Conservation (phyloP, 192 early-diverging fungal genomes). For the Coemansia sp. region DNA sequence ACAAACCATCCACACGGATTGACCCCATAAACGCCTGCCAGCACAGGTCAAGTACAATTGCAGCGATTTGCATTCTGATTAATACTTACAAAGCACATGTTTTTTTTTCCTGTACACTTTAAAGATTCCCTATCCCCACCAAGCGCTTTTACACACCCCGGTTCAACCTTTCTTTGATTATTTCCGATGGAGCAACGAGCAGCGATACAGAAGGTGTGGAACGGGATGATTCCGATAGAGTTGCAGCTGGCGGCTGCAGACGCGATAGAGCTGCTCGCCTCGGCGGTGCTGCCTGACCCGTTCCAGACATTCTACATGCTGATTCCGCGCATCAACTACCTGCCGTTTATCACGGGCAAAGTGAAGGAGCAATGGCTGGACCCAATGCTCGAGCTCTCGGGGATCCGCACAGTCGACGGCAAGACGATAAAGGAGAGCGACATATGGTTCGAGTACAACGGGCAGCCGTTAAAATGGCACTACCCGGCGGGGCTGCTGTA, state of each 20-base stretch:
- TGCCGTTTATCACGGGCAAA: slow-evolving; percentile 25
- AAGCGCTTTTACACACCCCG: not conserved
- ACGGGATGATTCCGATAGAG: slow-evolving; percentile 48
- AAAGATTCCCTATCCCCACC: not conserved
- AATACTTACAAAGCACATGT: not conserved
- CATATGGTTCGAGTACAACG: slow-evolving; percentile 73
- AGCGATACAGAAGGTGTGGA: slow-evolving; percentile 24
- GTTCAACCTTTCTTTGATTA: not conserved
- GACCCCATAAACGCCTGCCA: not conserved
- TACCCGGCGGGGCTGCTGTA: slow-evolving; percentile 84
- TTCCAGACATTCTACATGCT: slow-evolving; percentile 51
- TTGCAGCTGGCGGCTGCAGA: slow-evolving; percentile 38
- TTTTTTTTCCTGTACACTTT: not conserved
- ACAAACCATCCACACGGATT: not conserved
- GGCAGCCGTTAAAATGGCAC: slow-evolving; percentile 80
- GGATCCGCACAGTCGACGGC: not conserved
- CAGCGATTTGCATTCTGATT: not conserved
- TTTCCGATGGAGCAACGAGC: slow-evolving; percentile 6
- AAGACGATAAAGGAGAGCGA: slow-evolving; percentile 40
- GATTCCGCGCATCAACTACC: slow-evolving; percentile 36
- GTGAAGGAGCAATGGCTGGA: slow-evolving; percentile 46
- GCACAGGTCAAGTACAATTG: not conserved
- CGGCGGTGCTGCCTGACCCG: slow-evolving; percentile 43
- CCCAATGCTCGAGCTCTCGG: slow-evolving; percentile 38
- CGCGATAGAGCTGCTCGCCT: slow-evolving; percentile 46